phyloP scores from a whole-genome alignment of 352 stramenopile species.

The Phytophthora hibernalis region DNA sequence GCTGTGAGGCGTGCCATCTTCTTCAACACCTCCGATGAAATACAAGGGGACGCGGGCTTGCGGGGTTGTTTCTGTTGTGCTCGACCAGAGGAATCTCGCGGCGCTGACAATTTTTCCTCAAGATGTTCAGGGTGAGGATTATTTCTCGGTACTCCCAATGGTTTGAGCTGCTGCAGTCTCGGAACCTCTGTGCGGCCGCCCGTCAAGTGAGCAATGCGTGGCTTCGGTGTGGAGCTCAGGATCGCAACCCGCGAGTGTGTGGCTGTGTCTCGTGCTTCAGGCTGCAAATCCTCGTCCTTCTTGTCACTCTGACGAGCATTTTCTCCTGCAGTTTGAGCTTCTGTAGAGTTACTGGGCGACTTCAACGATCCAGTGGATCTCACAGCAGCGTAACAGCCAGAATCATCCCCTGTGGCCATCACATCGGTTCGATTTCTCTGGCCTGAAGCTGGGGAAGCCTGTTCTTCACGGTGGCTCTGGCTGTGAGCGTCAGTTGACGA shows the following conservation, averaged over 20 bases:
- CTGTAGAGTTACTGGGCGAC: background rate
- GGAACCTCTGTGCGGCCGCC: slow-evolving; percentile 5
- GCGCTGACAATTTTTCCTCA: slow-evolving; percentile 9
- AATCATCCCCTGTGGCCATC: background rate
- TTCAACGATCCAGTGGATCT: background rate
- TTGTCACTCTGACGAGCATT: background rate
- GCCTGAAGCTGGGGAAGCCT: background rate
- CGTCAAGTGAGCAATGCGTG: slow-evolving; percentile 17
- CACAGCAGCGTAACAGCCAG: background rate
- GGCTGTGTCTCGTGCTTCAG: background rate
- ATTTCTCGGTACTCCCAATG: slow-evolving; percentile 24
- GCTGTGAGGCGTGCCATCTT: slow-evolving; percentile 33
- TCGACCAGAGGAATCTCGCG: slow-evolving; percentile 9
- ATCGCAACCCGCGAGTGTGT: slow-evolving; percentile 9
- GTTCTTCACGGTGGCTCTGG: background rate
- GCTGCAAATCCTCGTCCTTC: background rate
- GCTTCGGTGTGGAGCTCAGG: slow-evolving; percentile 22
- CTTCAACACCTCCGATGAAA: slow-evolving; percentile 16
- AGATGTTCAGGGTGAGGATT: slow-evolving; percentile 2
- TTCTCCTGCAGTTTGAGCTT: slow-evolving; percentile 9
- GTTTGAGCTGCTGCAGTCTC: slow-evolving; percentile 26
- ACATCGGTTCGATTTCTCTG: background rate
- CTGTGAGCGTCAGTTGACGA: background rate
- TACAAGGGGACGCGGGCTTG: background rate
- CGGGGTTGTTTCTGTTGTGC: slow-evolving; percentile 17